phyloP scores from a whole-genome alignment of 208 protist genomes.

The Strigomonas oncopelti region DNA sequence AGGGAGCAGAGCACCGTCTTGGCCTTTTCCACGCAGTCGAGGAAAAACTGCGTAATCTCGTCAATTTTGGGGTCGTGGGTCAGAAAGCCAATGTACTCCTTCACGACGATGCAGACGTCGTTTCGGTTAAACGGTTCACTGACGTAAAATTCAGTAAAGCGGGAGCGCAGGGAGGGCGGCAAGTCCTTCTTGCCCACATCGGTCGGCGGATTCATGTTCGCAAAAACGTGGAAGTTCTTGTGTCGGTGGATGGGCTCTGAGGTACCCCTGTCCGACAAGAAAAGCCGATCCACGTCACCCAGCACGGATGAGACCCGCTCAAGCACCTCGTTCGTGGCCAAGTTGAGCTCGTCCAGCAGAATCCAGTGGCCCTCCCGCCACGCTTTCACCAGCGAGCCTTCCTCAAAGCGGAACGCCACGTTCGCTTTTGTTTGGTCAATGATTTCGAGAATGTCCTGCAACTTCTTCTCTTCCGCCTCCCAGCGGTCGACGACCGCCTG shows the following conservation, averaged over 20 bases:
- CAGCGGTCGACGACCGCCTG: slow-evolving; percentile 6
- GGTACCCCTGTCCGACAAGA: slow-evolving; percentile 73
- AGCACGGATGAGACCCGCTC: slow-evolving; percentile 94
- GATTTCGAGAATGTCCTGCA: slow-evolving; percentile 49
- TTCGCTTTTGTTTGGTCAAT: slow-evolving; percentile 52
- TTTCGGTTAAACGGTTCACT: slow-evolving; percentile 92
- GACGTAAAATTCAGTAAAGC: slow-evolving; percentile 99
- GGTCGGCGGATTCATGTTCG: slow-evolving; percentile 99
- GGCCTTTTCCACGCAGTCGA: slow-evolving; percentile 84
- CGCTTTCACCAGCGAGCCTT: slow-evolving; percentile 96
- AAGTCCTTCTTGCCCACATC: slow-evolving; percentile 99
- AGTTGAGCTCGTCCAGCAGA: slow-evolving; percentile 99
- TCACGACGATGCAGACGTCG: slow-evolving; percentile 94
- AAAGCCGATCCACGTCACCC: slow-evolving; percentile 87
- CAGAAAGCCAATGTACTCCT: slow-evolving; percentile 84
- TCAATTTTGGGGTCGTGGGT: slow-evolving; percentile 79
- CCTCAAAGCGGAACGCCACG: slow-evolving; percentile 98
- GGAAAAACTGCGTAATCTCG: slow-evolving; percentile 94
- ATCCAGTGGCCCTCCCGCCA: slow-evolving; percentile 98
- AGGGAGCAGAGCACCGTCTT: slow-evolving; percentile 88
- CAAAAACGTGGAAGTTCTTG: slow-evolving; percentile 99
- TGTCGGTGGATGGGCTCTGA: slow-evolving; percentile 82
- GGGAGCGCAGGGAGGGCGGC: slow-evolving; percentile 87
- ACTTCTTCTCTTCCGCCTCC: slow-evolving; percentile 20
- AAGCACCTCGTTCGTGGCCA: slow-evolving; percentile 97